Conservation (phyloP, 805 yeast species). For the Kurtzmaniella cleridarum region DNA sequence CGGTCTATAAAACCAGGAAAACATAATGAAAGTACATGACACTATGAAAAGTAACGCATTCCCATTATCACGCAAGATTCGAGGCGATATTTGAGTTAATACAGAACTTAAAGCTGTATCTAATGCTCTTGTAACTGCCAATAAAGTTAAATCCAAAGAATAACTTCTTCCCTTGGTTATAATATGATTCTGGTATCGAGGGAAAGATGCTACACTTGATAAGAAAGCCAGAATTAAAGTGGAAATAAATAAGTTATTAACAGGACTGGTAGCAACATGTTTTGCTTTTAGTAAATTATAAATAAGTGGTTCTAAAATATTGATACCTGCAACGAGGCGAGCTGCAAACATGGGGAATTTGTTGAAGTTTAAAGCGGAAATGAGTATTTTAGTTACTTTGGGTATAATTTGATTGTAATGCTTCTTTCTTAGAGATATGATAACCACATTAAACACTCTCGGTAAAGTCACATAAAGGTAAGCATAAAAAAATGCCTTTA, state of each 20-base stretch:
- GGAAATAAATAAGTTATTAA: conserved; percentile 11
- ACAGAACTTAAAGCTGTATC: conserved; percentile 14
- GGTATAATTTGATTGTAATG: conserved; percentile 11
- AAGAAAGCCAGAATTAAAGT: conserved; percentile 21
- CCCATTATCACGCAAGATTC: conserved; percentile 7
- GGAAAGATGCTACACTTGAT: conserved; percentile 16
- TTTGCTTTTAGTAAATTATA: conserved; percentile 6
- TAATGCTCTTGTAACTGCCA: conserved; percentile 17
- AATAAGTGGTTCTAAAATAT: conserved; percentile 23
- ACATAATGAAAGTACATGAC: conserved; percentile 19
- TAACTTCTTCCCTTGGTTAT: conserved; percentile 14
- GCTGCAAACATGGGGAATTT: conserved; percentile 34
- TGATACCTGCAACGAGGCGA: conserved; percentile 25
- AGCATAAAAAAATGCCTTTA: conserved; percentile 28
- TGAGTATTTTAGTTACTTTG: conserved; percentile 13
- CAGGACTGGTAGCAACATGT: neutral
- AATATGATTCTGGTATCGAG: conserved; percentile 15
- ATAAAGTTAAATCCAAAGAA: conserved; percentile 20
- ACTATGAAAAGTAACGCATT: conserved; percentile 16
- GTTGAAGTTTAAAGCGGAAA: conserved; percentile 21
- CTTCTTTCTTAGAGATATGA: conserved; percentile 11
- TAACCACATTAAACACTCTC: conserved; percentile 14
- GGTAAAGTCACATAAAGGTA: conserved; percentile 32
- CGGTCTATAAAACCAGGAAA: conserved; percentile 25
- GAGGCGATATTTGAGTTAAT: conserved; percentile 4